Base-by-base conservation (phyloP, 805 yeast species). In the Metschnikowia bowlesiae region DNA sequence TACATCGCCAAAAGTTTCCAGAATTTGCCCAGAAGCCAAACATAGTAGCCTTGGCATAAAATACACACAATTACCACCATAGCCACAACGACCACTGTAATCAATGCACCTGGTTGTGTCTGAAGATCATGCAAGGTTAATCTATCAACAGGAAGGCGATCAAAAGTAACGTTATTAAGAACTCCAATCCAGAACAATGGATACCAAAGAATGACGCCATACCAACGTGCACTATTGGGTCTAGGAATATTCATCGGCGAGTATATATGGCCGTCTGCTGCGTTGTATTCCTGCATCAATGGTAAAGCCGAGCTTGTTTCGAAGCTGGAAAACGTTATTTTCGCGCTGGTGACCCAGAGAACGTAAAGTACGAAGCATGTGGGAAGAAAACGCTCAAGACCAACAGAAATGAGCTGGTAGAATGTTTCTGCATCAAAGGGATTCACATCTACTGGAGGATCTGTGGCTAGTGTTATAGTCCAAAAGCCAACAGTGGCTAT, bases 111-210 rank as follows among this genome's bases (percentile, higher is more conserved):
- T 0, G 92, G 84, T 67, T 85, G 91, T 29, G 79, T 78, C 54
- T 76, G 80, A 30, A 92, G 69, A 63, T 92, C 98, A 9, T 72
- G 68, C 2, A 81, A 59, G 0, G 92, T 87, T 39, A 92, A 71
- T 49, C 99, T 73, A 63, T 92, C 98, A 9, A 91, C 84, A 0
- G 97, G 96, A 9, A 92, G 68, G 53, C 91, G 71, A 62, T 90
- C 98, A 68, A 92, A 89, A 0, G 96, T 89, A 59, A 88, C 77
- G 66, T 89, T 91, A 65, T 91, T 90, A 60, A 90, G 74, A 33
- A 87, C 75, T 1, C 97, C 96, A 2, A 87, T 59, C 95, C 96
- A 89, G 62, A 86, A 86, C 2, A 85, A 72, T 0, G 91, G 86
- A 54, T 86, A 87, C 94, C 96, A 91, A 30, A 81, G 63, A 0